Conservation (phyloP, 108 stramenopile genomes). For the Skeletonema potamos region DNA sequence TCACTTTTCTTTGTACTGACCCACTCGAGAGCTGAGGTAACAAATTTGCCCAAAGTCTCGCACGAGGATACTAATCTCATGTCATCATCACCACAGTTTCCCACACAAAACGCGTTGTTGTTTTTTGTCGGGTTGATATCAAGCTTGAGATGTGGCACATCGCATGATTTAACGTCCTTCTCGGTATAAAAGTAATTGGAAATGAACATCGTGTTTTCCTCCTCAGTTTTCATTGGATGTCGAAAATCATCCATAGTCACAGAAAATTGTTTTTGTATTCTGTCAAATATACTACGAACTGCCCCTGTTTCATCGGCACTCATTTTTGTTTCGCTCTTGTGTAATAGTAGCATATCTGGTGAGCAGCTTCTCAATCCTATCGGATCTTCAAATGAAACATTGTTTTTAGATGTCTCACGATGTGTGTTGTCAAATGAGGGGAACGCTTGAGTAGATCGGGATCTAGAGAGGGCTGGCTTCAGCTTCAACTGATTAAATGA, state of each 20-base stretch:
- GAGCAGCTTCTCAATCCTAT: neutral
- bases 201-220: conserved; percentile 25
- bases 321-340: neutral
- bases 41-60: neutral
- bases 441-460: neutral
- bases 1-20: neutral
- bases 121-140: conserved; percentile 24
- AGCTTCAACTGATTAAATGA: too few relatives aligned
- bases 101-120: conserved; percentile 20
- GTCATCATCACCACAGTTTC: neutral
- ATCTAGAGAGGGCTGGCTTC: neutral
- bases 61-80: neutral
- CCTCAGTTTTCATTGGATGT: neutral
- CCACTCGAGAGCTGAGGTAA: neutral
- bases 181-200: conserved; percentile 34
- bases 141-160: conserved; percentile 14
- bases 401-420: neutral
- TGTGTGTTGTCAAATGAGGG: neutral
- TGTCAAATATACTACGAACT: conserved; percentile 1
- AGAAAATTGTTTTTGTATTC: conserved; percentile 37
- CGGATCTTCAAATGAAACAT: neutral
- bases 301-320: neutral
- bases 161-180: neutral
- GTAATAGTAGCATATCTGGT: neutral
- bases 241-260: conserved; percentile 5